These are phyloP conservation scores for Coemansia sp. DNA, from an alignment of 192 early-diverging fungal species.

Conservation along the genomic window DNA sequence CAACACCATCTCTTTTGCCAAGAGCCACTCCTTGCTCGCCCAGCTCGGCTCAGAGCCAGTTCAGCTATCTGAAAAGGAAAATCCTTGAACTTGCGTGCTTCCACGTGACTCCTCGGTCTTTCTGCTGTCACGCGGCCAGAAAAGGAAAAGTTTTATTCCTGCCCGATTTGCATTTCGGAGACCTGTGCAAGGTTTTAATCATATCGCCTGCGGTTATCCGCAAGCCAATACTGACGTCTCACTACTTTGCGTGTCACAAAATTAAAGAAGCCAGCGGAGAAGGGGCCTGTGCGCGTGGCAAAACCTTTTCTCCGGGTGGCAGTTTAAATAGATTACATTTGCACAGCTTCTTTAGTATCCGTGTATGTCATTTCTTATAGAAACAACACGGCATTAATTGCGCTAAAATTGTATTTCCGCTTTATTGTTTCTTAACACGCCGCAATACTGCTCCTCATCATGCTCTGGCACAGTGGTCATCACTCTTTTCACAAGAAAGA, in stretches of 20 bases:
- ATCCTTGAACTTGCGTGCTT: neutral
- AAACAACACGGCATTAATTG: too few relatives aligned
- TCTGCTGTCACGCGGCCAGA: neutral
- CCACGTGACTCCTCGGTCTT: neutral
- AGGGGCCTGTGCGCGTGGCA: neutral
- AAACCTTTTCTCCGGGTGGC: neutral
- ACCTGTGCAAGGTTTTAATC: neutral
- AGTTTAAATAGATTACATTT: too few relatives aligned
- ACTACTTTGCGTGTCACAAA: neutral
- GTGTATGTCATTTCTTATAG: too few relatives aligned
- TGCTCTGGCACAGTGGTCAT: neutral
- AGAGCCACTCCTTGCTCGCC: neutral
- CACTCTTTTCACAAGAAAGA: conserved; percentile 2
- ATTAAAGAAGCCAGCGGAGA: neutral
- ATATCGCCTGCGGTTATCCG: neutral
- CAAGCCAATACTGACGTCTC: neutral
- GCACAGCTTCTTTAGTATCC: too few relatives aligned
- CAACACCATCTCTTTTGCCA: neutral
- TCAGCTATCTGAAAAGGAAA: neutral
- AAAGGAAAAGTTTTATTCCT: neutral
- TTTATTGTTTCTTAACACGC: neutral
- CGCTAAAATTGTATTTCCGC: neutral
- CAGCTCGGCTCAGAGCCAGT: neutral
- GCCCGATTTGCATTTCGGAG: neutral
- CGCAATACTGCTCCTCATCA: neutral